Evolutionary conservation across 2,329 filamentous ascomycete genomes (phyloP), one percentile per base, ranked within the genome.

Genomic region (Ophiocordyceps camponoti-saundersi): DNA sequence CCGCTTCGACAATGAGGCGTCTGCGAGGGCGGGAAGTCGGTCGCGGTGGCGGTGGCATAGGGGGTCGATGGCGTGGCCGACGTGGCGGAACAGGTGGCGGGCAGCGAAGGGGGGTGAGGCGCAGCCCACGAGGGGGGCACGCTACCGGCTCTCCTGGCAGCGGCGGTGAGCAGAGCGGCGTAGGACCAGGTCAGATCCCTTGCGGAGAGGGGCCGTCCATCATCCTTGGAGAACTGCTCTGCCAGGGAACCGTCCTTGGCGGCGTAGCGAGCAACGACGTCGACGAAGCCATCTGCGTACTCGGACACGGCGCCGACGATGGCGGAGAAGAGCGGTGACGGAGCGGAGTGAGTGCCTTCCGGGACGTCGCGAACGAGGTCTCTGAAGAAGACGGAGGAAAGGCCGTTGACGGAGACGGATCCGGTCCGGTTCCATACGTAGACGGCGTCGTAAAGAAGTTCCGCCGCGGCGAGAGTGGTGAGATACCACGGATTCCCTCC

Each of bases 401-500:
- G 71, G 0, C 68, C 64, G 6, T 77, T 81, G 44, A 90, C 73
- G 1, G 71, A 73, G 55, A 93, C 71, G 6, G 70, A 79, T 1
- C 77, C 79, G 23, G 70, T 61, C 34, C 67, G 62, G 51, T 80
- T 70, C 82, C 83, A 90, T 45, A 82, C 77, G 52, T 81, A 80
- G 1, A 88, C 56, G 1, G 85, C 81, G 54, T 84, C 80, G 59
- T 88, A 90, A 3, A 93, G 72, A 57, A 85, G 80, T 62, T 92
- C 85, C 3, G 85, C 86, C 0, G 83, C 83, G 2, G 83, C 84
- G 29, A 87, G 69, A 1, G 82, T 90, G 54, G 74, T 74, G 13
- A 90, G 70, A 55, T 87, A 85, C 85, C 85, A 92, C 1, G 85
- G 85, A 60, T 92, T 88, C 1, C 84, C 85, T 50, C 77, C 77